Evolutionary conservation across 73 alveolate genomes (phyloP), one percentile per base, ranked within the genome.

Genomic region (Paramecium sexaurelia): DNA sequence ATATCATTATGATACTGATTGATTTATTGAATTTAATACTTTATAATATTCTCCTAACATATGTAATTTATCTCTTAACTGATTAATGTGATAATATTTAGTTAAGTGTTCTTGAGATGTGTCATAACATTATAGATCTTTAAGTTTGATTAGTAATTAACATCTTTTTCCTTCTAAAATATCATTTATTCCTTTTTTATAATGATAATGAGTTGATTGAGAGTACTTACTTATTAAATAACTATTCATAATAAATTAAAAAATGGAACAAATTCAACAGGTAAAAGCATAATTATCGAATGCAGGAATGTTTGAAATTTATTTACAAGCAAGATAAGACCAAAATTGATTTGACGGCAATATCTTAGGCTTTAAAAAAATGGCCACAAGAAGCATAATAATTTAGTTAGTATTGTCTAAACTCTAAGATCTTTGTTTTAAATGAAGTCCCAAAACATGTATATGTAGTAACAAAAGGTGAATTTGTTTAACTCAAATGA

Each of bases 1-100:
- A 86, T 86, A 29, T 86, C 93, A 40, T 86, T 41, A 61, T 86
- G 93, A 86, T 61, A 86, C 85, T 66, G 43, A 29, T 7, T 29
- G 45, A 32, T 66, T 66, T 7, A 66, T 51, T 51, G 67, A 4
- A 51, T 51, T 51, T 51, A 10, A 29, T 66, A 66, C 83, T 66
- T 86, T 86, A 39, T 86, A 86, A 32, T 86, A 86, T 33, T 86
- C 93, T 27, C 85, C 71, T 11, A 86, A 26, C 61, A 86, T 51
- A 37, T 61, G 43, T n/a, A 86, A 40, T 67, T 86, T 86, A 39
- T 86, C 87, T 15, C 73, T 35, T 39, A 40, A 86, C 47, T 55
- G 85, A 66, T 56, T 40, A 51, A 51, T 61, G 61, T 84, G 56
- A 57, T 86, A 86, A 41, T 32, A 66, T 66, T 66, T 66, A 11